These are phyloP conservation scores for Mediolabrus comicus DNA, from an alignment of 108 stramenopile genomes.

Conservation along the genomic window DNA sequence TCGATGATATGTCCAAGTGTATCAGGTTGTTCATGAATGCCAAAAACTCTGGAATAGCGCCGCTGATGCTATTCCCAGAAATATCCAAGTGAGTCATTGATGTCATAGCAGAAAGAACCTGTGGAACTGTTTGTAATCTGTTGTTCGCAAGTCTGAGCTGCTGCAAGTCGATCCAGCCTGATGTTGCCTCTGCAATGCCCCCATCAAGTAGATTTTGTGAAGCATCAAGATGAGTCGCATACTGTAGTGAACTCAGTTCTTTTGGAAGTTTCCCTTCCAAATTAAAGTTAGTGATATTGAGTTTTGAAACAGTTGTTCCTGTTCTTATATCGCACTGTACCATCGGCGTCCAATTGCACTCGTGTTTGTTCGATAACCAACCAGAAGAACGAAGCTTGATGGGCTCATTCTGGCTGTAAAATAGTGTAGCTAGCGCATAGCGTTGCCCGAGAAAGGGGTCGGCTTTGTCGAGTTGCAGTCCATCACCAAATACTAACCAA, in stretches of 20 bases:
- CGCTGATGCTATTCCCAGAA: conserved; percentile 16
- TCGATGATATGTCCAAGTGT: conserved; percentile 35
- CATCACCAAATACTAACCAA: conserved; percentile 40
- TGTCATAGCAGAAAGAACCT: conserved; percentile 5
- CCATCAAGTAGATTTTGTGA: conserved; percentile 18
- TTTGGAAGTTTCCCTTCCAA: conserved; percentile 30
- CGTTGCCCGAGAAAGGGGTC: conserved; percentile 36
- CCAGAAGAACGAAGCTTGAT: conserved; percentile 7
- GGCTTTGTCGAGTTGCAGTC: conserved; percentile 8
- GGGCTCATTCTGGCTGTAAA: conserved; percentile 33
- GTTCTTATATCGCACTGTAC: conserved; percentile 38
- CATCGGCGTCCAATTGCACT: conserved; percentile 31
- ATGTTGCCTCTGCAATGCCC: conserved; percentile 4
- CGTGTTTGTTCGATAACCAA: conserved; percentile 33
- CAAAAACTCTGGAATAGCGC: conserved; percentile 21
- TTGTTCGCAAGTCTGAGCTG: conserved; percentile 18
- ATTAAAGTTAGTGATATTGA: conserved; percentile 9
- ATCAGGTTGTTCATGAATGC: conserved; percentile 8
- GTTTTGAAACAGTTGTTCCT: conserved; percentile 11
- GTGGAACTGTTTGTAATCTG: conserved; percentile 9
- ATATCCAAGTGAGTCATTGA: conserved; percentile 26
- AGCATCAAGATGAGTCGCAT: conserved; percentile 18
- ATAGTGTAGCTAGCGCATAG: conserved; percentile 28
- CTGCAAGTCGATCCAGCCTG: conserved; percentile 15
- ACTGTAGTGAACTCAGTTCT: conserved; percentile 13